Evolutionary conservation across 306 rosid genomes (phyloP), one percentile per base, ranked within the genome.

Genomic region (Cucumis melo): DNA sequence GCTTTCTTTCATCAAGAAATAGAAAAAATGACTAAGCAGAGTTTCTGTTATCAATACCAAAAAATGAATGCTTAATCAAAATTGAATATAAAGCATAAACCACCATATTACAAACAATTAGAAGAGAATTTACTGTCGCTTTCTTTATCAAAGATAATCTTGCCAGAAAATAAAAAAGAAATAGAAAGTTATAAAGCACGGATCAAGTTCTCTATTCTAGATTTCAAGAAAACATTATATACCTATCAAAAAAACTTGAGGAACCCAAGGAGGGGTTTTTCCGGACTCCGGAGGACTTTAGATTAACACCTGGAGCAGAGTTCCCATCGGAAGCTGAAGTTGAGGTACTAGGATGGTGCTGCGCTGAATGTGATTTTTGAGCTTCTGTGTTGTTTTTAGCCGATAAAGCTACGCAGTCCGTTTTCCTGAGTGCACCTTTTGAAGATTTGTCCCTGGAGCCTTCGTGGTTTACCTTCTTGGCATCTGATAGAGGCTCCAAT

Each of bases 171-270:
- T 3, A 5, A 8, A 74, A 55, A 57, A 41, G 2, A 58, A 34
- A 60, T 73, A 76, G 50, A 8, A 36, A 38, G 50, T 38, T 8
- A 17, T 7, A 19, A 38, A 63, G 41, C 50, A 65, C 1, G n/a
- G 7, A 70, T 14, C 57, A 13, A 46, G 39, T 70, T 70, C 23
- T 46, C 20, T 14, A 16, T 14, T 36, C 32, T 20, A 70, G 14
- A 27, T 21, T 73, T 59, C 2, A 41, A 67, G 55, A 27, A 82
- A 62, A 57, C 12, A 41, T 36, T 17, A 11, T n/a, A 81, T 82
- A 93, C 98, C 96, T 90, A 82, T 88, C 94, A 61, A 93, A 93
- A 81, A 91, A 90, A 76, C 74, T 82, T 29, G 87, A 78, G 76
- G 90, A 85, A 79, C 86, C 82, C 55, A 78, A n/a, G 64, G 82